Percentiles rank a stretch among this genome's conserved stretches.
These are phyloP conservation scores for Colletotrichum sp. DNA, from an alignment of 2,329 filamentous ascomycete genomes.

Conservation along the genomic window DNA sequence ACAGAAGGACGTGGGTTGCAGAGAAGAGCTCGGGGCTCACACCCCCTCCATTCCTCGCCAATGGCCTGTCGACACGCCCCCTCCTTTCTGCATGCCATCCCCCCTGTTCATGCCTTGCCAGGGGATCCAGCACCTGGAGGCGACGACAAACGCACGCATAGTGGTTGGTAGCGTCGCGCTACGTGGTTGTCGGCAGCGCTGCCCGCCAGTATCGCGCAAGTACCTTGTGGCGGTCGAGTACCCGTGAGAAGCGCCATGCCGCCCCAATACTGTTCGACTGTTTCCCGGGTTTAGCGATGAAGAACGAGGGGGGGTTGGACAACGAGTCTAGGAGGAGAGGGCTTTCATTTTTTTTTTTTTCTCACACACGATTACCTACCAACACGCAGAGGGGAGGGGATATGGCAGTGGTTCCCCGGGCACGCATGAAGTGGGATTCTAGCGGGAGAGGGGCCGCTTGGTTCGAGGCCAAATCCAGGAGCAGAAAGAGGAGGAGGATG, in stretches of 20 bases:
- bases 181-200: constrained; percentile 1
- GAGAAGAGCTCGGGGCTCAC: not conserved
- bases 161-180: not conserved
- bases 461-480: not conserved
- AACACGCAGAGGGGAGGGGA: not conserved
- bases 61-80: constrained; percentile 12
- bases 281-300: constrained; percentile 30
- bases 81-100: constrained; percentile 17
- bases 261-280: constrained; percentile 26
- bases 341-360: not conserved
- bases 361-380: not conserved
- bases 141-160: constrained; percentile 11
- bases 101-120: constrained; percentile 9
- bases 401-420: not conserved
- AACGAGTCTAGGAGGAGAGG: not conserved
- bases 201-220: constrained; percentile 13
- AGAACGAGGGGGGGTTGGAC: not conserved
- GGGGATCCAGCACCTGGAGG: constrained; percentile 1
- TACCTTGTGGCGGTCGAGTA: constrained; percentile 13
- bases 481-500: not conserved
- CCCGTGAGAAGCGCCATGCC: constrained; percentile 30
- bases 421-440: not conserved
- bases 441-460: not conserved
- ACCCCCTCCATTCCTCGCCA: constrained; percentile 7
- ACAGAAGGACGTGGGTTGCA: not conserved